Evolutionary conservation across 306 rosid species (phyloP).

Genomic region (Castanopsis chinensis): DNA sequence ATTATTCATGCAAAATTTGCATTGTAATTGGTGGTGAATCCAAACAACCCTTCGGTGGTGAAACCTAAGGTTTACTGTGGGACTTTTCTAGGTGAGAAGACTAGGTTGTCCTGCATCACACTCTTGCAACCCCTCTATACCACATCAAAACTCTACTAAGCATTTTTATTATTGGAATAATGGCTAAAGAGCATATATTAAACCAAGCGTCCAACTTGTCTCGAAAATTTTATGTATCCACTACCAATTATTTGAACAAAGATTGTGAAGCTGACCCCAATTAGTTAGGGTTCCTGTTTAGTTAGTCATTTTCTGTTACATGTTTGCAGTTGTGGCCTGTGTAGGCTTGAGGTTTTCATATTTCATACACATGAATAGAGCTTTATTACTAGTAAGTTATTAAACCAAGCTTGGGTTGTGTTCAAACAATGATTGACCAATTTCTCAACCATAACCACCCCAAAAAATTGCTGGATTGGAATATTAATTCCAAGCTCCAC

Average conservation of each 20-base stretch:
- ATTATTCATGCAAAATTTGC: too few species aligned
- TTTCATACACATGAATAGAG: neutral
- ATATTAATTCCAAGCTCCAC: neutral
- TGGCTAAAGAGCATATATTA: neutral
- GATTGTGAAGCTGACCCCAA: neutral
- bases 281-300: neutral
- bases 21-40: too few species aligned
- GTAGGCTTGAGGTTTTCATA: neutral
- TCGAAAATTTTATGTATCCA: neutral
- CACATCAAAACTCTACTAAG: too few species aligned
- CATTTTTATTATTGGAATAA: neutral
- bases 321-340: neutral
- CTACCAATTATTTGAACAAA: neutral
- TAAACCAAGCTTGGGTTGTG: neutral
- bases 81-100: too few species aligned
- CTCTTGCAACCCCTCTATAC: too few species aligned
- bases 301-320: neutral
- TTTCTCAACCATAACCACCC: neutral
- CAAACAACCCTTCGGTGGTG: too few species aligned
- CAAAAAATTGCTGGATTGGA: neutral
- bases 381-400: neutral
- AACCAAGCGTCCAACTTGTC: neutral
- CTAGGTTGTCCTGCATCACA: too few species aligned
- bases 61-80: too few species aligned
- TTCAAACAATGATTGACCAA: neutral